phyloP scores from a whole-genome alignment of 2,329 filamentous ascomycete species.

The Colletotrichum somersetense region DNA sequence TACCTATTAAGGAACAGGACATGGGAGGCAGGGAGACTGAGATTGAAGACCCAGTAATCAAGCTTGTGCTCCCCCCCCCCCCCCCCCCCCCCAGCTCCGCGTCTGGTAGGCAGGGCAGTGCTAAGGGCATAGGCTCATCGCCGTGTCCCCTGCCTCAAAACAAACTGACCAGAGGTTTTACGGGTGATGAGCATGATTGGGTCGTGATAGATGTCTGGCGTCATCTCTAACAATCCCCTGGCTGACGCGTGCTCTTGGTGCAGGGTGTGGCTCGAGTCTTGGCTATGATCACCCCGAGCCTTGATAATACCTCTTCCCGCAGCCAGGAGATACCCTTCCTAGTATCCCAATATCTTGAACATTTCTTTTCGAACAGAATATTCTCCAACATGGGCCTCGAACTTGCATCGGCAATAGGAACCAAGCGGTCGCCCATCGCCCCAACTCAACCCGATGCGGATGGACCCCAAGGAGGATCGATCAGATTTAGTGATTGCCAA shows the following conservation, averaged over 20 bases:
- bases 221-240: constrained; percentile 11
- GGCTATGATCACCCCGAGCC: constrained; percentile 16
- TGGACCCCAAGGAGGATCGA: constrained; percentile 10
- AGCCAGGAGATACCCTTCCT: constrained; percentile 16
- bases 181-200: neutral
- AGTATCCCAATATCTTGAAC: neutral
- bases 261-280: constrained; percentile 19
- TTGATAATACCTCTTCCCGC: constrained; percentile 9
- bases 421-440: neutral
- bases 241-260: constrained; percentile 3
- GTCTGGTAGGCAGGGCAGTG: constrained; percentile 21
- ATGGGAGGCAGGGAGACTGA: neutral
- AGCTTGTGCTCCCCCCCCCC: constrained; percentile 3
- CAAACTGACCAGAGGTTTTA: neutral
- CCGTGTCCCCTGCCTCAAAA: neutral
- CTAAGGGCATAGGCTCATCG: neutral
- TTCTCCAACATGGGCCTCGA: constrained; percentile 14
- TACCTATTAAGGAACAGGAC: neutral
- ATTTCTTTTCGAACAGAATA: neutral
- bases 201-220: constrained; percentile 9
- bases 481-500: constrained; percentile 1
- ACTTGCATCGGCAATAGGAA: neutral
- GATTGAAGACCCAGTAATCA: neutral
- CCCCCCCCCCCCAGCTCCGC: constrained; percentile 1
- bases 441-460: neutral